Base-by-base conservation (phyloP, 306 rosid genomes). In the Styphnolobium japonicum region DNA sequence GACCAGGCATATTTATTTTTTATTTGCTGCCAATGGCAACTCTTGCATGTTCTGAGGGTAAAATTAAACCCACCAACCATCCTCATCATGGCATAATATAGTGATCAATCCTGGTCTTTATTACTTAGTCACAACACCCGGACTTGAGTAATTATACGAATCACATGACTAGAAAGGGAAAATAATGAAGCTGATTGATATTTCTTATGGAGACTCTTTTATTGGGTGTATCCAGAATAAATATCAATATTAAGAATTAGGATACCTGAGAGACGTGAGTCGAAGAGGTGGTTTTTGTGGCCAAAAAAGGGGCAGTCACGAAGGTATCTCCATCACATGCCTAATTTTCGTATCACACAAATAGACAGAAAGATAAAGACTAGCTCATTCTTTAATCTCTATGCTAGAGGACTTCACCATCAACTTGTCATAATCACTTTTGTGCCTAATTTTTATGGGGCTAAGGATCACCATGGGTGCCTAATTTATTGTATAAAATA, bases 351-450 rank as follows among this genome's bases (percentile, higher is more conserved):
- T 42, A 11, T 1, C 6, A 51, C 33, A 43, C 48, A 42, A 45
- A 49, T 23, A 21, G 74, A 80, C 82, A 25, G 21, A 40, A 4
- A 52, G 27, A 62, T 10, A 53, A 51, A 46, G 73, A 51, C 83
- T 19, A 61, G 0, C 21, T 62, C 37, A 69, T 18, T 77, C 31
- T 52, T 2, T 66, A n/a, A n/a, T n/a, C n/a, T n/a, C n/a, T n/a
- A 39, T 2, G 15, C 23, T 15, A 23, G 2, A 9, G 53, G 11
- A 18, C 15, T 25, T 49, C 42, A 40, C 21, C 16, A 22, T 71
- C 49, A 60, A 61, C 23, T 56, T 63, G 75, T 80, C 84, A 40
- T n/a, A 9, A 2, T 72, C 75, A 73, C 73, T 52, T 5, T 71
- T 62, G 16, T 62, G 83, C 73, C 83, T 62, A 71, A 46, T 78